phyloP scores from a whole-genome alignment of 371 early-diverging fungal species.

The Choanephora cucurbitarum region DNA sequence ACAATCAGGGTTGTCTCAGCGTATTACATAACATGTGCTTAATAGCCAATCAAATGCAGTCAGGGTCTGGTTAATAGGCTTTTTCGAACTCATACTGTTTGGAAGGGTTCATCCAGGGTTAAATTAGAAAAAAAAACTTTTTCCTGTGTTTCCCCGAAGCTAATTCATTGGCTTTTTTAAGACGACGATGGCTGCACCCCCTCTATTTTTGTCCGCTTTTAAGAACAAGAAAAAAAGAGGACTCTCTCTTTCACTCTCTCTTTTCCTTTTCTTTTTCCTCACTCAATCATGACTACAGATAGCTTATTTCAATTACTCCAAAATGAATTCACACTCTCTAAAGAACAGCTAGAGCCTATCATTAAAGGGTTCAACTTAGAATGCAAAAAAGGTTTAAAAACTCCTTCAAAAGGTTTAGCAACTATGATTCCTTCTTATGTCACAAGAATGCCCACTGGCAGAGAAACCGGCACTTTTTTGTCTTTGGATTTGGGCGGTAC shows the following conservation, averaged over 20 bases:
- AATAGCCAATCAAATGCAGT: constrained; percentile 7
- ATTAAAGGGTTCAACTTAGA: constrained; percentile 50
- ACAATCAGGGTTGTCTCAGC: constrained; percentile 9
- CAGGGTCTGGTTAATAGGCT: constrained; percentile 6
- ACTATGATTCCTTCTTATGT: constrained; percentile 88
- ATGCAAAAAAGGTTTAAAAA: constrained; percentile 41
- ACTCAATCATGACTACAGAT: constrained; percentile 17
- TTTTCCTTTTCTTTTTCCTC: constrained; percentile 1
- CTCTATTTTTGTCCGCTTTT: constrained; percentile 4
- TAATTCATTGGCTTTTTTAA: constrained; percentile 7
- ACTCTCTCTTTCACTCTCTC: constrained; percentile 1
- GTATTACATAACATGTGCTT: constrained; percentile 7
- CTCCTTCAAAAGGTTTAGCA: constrained; percentile 52
- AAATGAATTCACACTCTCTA: constrained; percentile 38
- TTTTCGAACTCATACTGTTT: not conserved
- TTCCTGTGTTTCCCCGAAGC: constrained; percentile 17
- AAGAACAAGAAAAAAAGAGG: constrained; percentile 1
- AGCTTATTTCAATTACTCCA: constrained; percentile 32
- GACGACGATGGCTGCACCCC: constrained; percentile 1
- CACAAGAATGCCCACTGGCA: constrained; percentile 77
- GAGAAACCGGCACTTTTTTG: constrained; percentile 82
- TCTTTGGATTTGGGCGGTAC: constrained; percentile 94
- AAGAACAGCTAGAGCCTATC: constrained; percentile 52
- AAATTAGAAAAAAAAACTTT: not conserved
- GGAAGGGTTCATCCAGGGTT: constrained; percentile 22